Evolutionary conservation across 257 asterid genomes (phyloP).

Genomic region (Nemophila menziesii): DNA sequence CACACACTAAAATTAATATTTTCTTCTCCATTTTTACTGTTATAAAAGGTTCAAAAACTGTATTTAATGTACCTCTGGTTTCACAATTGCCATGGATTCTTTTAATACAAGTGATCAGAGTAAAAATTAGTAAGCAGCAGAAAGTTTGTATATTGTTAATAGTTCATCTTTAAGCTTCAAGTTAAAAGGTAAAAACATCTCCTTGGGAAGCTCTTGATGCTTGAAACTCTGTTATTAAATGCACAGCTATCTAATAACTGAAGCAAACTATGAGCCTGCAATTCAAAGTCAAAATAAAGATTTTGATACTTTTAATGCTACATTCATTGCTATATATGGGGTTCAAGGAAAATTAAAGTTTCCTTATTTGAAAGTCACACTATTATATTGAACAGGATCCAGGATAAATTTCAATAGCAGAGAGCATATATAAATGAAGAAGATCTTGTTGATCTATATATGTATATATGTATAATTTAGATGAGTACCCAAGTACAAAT

Average conservation of each 20-base stretch:
- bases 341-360: background rate
- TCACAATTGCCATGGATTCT: conserved; percentile 33
- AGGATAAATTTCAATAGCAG: no score
- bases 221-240: no score
- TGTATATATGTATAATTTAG: no score
- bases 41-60: background rate
- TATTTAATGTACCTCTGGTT: conserved; percentile 29
- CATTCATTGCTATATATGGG: no score
- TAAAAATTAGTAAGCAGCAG: background rate
- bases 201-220: no score
- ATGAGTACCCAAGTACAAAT: no score
- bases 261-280: background rate
- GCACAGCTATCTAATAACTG: background rate
- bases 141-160: background rate
- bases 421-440: no score
- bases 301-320: background rate
- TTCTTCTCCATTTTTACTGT: no score
- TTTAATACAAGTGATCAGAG: conserved; percentile 9
- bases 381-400: background rate
- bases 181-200: background rate
- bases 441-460: no score
- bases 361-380: no score
- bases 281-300: no score
- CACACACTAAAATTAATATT: conserved; percentile 3
- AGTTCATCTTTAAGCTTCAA: background rate